Evolutionary conservation across 148 eudicot species (phyloP), one percentile per base, ranked within the genome.

Genomic region (Vaccinium vitisidaea): DNA sequence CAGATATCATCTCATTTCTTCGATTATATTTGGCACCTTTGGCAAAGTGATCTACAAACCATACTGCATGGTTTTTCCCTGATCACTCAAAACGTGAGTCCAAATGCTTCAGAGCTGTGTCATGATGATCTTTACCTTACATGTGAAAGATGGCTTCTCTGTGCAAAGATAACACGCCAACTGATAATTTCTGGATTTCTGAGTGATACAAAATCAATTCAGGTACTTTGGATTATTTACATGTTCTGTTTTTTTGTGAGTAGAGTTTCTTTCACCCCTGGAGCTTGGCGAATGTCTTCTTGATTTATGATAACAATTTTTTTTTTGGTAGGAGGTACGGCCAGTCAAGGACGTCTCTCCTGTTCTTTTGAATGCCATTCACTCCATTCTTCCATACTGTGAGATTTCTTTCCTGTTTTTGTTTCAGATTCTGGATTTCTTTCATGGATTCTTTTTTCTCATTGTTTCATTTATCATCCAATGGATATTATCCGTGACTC

Each of bases 1-100:
- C 98, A 97, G 99, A 97, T 97, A 92, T 91, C 98, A 53, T 90
- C 98, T 84, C 98, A 95, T 80, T 94, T 97, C 88, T 97, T 97
- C 84, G 96, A 97, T 84, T 97, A 94, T 87, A 87, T 98, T 91
- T 97, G 99, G 99, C 94, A 91, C 88, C 96, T 97, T 73, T 94
- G 99, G 98, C 98, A 95, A 92, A 92, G 89, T 88, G 98, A 97
- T 85, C 84, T 93, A 86, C 94, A 92, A 85, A 88, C 90, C 32
- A 89, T 97, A 83, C 87, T 95, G 85, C 94, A 90, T 49, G 91
- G 98, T 63, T 94, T 95, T 85, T 88, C 96, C 73, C 88, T 88
- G 49, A 88, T 97, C 81, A 75, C 85, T 83, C 95, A 90, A 83
- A 92, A 80, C 84, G 75, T 84, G 36, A 86, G 88, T 61, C 85